Evolutionary conservation across 331 rosid species (phyloP).

Genomic region (Saraca asoca): DNA sequence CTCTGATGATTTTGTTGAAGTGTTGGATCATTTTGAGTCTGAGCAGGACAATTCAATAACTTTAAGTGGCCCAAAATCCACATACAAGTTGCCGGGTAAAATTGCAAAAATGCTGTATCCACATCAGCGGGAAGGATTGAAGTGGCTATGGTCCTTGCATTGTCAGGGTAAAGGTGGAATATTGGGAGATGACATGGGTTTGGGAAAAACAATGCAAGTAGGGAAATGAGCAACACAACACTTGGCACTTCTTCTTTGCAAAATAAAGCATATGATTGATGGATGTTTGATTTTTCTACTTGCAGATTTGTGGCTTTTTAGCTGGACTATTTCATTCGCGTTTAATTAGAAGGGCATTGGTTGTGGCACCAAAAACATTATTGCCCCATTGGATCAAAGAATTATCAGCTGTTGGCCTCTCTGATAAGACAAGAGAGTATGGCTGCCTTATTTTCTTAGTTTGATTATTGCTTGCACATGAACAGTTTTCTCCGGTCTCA

Average conservation of each 20-base stretch:
- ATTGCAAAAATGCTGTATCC: conserved; percentile 80
- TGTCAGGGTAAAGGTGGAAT: conserved; percentile 90
- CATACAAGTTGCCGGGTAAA: conserved; percentile 62
- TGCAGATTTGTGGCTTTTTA: conserved; percentile 87
- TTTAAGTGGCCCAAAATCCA: conserved; percentile 49
- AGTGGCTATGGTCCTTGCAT: conserved; percentile 95
- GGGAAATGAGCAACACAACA: conserved; percentile 7
- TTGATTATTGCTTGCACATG: conserved; percentile 24
- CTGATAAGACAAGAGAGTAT: conserved; percentile 82
- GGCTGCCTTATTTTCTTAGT: conserved; percentile 40
- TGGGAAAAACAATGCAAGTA: conserved; percentile 99
- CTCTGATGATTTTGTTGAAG: conserved; percentile 40
- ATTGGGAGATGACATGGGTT: conserved; percentile 97
- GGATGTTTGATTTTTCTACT: conserved; percentile 30
- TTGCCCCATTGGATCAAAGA: conserved; percentile 94
- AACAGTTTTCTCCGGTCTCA: neutral
- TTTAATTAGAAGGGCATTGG: conserved; percentile 70
- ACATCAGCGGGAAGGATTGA: conserved; percentile 84
- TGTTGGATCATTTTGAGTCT: conserved; percentile 46
- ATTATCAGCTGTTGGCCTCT: conserved; percentile 76
- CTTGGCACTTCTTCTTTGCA: conserved; percentile 13
- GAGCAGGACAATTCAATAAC: conserved; percentile 53
- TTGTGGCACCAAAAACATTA: conserved; percentile 93
- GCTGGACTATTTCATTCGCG: conserved; percentile 82
- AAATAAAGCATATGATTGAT: neutral